Percentiles rank a stretch among this genome's conserved stretches.
These are phyloP conservation scores for Laguncularia racemosa DNA, from an alignment of 345 rosid species.

Conservation along the genomic window DNA sequence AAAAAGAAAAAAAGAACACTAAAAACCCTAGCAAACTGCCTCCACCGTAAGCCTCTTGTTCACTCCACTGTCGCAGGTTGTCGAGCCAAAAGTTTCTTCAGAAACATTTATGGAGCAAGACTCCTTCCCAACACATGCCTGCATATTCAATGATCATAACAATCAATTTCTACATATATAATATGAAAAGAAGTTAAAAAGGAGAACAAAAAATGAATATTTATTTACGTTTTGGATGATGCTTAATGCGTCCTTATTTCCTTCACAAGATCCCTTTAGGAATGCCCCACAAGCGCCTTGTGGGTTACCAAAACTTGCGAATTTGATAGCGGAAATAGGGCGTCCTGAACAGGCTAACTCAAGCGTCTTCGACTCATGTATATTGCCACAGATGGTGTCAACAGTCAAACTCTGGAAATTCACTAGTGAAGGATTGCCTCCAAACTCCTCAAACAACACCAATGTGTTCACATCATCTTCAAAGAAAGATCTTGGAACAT, in stretches of 20 bases:
- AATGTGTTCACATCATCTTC: constrained; percentile 11
- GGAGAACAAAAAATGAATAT: neutral
- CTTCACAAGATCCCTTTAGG: constrained; percentile 8
- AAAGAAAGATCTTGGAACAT: constrained; percentile 28
- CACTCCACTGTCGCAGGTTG: neutral
- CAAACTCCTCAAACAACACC: constrained; percentile 38
- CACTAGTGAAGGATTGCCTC: constrained; percentile 24
- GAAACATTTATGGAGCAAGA: constrained; percentile 19
- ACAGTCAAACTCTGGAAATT: constrained; percentile 21
- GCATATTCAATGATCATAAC: neutral
- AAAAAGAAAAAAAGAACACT: neutral
- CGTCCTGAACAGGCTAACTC: constrained; percentile 28
- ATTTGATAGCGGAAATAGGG: constrained; percentile 16
- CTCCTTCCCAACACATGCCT: constrained; percentile 29
- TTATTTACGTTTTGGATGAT: constrained; percentile 1
- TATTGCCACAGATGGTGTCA: constrained; percentile 24
- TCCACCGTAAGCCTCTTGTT: constrained; percentile 23
- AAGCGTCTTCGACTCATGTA: constrained; percentile 17
- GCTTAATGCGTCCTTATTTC: constrained; percentile 1
- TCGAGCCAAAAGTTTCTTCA: constrained; percentile 20
- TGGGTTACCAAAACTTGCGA: constrained; percentile 39
- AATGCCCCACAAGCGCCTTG: constrained; percentile 26
- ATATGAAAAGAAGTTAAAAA: neutral
- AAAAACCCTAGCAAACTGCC: constrained; percentile 12
- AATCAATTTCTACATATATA: too few species aligned